These are phyloP conservation scores for Laguncularia racemosa DNA, from an alignment of 345 rosid species.

Conservation along the genomic window DNA sequence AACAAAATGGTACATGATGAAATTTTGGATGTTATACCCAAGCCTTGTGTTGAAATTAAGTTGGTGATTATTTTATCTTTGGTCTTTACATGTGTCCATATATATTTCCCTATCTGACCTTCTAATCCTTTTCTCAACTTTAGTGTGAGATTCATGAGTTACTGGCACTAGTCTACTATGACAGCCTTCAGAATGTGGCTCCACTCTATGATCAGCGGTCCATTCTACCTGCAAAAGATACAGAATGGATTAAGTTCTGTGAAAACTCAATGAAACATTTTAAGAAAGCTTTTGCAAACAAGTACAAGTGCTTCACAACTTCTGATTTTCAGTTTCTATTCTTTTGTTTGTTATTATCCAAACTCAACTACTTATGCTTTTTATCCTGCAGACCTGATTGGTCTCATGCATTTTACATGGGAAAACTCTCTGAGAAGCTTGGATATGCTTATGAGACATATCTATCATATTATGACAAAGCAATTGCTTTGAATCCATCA, in stretches of 20 bases:
- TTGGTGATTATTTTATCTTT: constrained; percentile 1
- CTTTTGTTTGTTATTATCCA: not conserved
- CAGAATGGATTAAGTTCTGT: constrained; percentile 63
- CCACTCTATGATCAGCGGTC: constrained; percentile 88
- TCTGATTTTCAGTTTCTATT: constrained; percentile 11
- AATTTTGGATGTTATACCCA: no score
- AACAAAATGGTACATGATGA: no score
- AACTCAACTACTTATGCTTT: constrained; percentile 1
- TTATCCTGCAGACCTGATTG: constrained; percentile 71
- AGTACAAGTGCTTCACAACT: constrained; percentile 28
- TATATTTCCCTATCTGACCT: not conserved
- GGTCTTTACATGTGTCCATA: not conserved
- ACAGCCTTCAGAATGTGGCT: constrained; percentile 97
- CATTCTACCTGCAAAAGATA: constrained; percentile 68
- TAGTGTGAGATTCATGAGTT: constrained; percentile 91
- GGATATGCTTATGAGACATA: constrained; percentile 56
- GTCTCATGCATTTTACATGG: constrained; percentile 97
- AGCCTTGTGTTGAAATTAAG: no score
- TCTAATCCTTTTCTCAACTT: constrained; percentile 17
- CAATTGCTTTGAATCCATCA: constrained; percentile 68
- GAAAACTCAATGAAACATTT: constrained; percentile 86
- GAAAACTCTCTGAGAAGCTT: constrained; percentile 91
- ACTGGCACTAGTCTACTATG: constrained; percentile 93
- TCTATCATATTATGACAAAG: constrained; percentile 66
- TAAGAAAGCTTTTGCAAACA: constrained; percentile 72